These are phyloP conservation scores for Carnegiea gigantea DNA, from an alignment of 179 eudicot genomes.

Conservation along the genomic window DNA sequence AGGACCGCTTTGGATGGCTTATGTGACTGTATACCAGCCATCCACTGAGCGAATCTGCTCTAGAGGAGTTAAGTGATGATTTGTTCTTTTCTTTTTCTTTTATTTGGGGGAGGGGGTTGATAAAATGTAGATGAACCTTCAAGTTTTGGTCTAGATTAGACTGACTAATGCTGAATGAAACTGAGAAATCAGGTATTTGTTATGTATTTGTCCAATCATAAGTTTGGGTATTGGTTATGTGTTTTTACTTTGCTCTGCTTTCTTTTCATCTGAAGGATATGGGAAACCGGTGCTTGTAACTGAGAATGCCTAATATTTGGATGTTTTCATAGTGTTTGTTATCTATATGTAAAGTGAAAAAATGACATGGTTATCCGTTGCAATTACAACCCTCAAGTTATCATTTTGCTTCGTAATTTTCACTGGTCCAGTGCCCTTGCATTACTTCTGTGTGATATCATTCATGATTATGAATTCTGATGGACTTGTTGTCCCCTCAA, in stretches of 20 bases:
- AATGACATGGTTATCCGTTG: not conserved
- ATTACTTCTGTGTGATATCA: not conserved
- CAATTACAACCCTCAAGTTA: not conserved
- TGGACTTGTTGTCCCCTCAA: not conserved
- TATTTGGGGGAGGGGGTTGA: not conserved
- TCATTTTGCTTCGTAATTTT: not conserved
- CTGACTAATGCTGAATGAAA: not conserved
- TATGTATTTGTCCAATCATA: not conserved
- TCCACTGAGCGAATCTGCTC: not conserved
- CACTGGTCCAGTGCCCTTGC: not conserved
- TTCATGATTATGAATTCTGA: not conserved
- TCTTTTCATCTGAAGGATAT: not conserved
- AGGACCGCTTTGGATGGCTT: not conserved
- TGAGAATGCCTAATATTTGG: not conserved
- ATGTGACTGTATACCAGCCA: not conserved
- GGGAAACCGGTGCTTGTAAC: not conserved
- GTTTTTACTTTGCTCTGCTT: not conserved
- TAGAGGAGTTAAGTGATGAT: not conserved
- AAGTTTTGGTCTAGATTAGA: not conserved
- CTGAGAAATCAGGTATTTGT: not conserved
- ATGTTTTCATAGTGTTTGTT: not conserved
- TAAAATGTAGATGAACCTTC: not conserved
- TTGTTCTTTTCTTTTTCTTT: too few species aligned
- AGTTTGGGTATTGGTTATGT: not conserved
- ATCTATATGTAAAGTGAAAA: not conserved